Conservation (phyloP, 768 basidiomycete genomes). For the Lentinula sp. region DNA sequence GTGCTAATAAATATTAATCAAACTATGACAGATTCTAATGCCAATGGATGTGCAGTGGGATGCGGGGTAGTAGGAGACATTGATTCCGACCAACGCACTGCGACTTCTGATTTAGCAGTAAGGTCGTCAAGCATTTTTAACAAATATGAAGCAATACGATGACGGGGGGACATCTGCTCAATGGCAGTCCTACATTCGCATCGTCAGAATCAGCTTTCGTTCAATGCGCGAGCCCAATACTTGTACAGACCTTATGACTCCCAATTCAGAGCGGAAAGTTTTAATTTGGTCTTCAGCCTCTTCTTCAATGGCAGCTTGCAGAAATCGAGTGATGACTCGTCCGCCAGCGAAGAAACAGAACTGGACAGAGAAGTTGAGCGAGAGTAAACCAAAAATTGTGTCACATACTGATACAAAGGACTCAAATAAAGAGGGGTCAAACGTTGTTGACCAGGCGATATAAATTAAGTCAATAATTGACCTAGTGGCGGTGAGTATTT, state of each 20-base stretch:
- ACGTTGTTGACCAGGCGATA: constrained; percentile 62
- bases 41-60: background rate
- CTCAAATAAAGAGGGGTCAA: constrained; percentile 63
- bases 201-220: too few species aligned
- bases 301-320: constrained; percentile 55
- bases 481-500: constrained; percentile 61
- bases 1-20: background rate
- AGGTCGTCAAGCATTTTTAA: constrained; percentile 51
- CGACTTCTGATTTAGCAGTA: background rate
- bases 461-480: constrained; percentile 64
- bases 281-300: constrained; percentile 51
- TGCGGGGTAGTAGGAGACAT: background rate
- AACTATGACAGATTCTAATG: background rate
- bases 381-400: background rate
- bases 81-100: background rate
- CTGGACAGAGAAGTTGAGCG: constrained; percentile 19
- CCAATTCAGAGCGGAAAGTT: constrained; percentile 48
- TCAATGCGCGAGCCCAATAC: background rate
- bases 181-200: constrained; percentile 42
- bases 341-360: constrained; percentile 69
- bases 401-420: constrained; percentile 58
- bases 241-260: background rate
- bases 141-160: constrained; percentile 60
- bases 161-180: constrained; percentile 54
- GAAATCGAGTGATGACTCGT: constrained; percentile 58